Conservation (phyloP, 148 eudicot species). For the Simmondsia chinensis region DNA sequence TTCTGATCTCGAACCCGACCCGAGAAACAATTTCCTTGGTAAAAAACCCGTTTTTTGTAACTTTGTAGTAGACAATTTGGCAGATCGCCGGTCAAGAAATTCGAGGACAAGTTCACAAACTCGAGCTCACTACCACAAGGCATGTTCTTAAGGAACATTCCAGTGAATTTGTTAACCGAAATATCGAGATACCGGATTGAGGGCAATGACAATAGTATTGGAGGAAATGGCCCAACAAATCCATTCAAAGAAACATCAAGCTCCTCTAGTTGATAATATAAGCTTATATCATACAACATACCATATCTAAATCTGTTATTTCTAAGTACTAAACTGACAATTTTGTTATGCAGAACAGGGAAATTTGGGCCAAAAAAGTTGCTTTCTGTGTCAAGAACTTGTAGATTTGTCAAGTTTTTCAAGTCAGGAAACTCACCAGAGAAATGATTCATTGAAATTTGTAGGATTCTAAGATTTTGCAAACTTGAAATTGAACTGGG, state of each 20-base stretch:
- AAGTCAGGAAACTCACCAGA: conserved; percentile 52
- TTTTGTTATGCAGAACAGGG: conserved; percentile 39
- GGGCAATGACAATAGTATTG: conserved; percentile 36
- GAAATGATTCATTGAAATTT: conserved; percentile 42
- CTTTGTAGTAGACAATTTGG: conserved; percentile 35
- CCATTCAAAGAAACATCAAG: conserved; percentile 50
- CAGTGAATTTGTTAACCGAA: conserved; percentile 44
- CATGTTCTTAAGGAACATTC: conserved; percentile 28
- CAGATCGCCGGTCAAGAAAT: conserved; percentile 50
- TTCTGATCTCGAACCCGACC: conserved; percentile 31
- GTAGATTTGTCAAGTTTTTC: conserved; percentile 48
- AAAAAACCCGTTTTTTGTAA: conserved; percentile 10
- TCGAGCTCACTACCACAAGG: conserved; percentile 35
- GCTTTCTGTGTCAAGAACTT: conserved; percentile 52
- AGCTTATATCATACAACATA: conserved; percentile 19
- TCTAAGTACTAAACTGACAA: conserved; percentile 47
- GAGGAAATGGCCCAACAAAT: conserved; percentile 27
- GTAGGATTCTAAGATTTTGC: conserved; percentile 34
- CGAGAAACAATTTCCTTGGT: conserved; percentile 45
- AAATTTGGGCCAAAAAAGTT: conserved; percentile 74
- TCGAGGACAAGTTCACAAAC: conserved; percentile 41
- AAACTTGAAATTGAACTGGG: conserved; percentile 39
- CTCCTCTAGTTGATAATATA: conserved; percentile 37
- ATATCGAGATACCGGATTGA: conserved; percentile 36
- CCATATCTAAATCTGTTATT: conserved; percentile 50